Base-by-base conservation (phyloP, 306 rosid genomes). In the Abrus precatorius region DNA sequence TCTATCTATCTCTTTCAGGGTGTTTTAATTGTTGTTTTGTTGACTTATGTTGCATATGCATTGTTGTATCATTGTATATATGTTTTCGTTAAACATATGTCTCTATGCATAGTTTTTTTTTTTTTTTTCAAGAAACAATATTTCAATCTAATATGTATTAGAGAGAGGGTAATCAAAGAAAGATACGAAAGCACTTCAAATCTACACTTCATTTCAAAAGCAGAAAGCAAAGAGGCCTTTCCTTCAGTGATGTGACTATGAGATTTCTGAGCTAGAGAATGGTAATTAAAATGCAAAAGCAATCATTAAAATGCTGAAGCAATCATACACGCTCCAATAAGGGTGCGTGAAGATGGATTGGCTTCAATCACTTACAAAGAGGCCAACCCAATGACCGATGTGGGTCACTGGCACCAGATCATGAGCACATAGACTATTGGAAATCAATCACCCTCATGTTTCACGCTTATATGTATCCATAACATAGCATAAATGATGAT, bases 1-100 rank as follows among this genome's bases (percentile, higher is more conserved):
- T 67, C 72, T 40, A 52, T 66, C 81, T 76, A 70, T 77, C 82
- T 61, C 60, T 61, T 12, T 82, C 73, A 53, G 54, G 13, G 10
- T 71, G 83, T 73, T 69, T 69, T 50, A 49, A 75, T 70, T 75
- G 77, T 79, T 55, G 78, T 76, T 74, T 60, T 80, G 89, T 86
- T 86, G 87, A 75, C 89, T 83, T 86, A 5, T 72, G 69, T 60
- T 86, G 77, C 78, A 80, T 72, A 74, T 57, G 70, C 80, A 48
- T 20, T 28, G 56, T 44, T 80, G 34, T 7, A 77, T 77, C 32
- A 47, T 30, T 56, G 48, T 45, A 2, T 63, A 54, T 54, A 13
- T 47, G 48, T 75, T 55, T 50, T 41, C 72, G 27, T 68, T 30
- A 54, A 67, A 49, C 43, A 63, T 11, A 36, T 47, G 1, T 59